Conservation (phyloP, 1,284 basidiomycete species). For the Coniferiporia sulphurascens region DNA sequence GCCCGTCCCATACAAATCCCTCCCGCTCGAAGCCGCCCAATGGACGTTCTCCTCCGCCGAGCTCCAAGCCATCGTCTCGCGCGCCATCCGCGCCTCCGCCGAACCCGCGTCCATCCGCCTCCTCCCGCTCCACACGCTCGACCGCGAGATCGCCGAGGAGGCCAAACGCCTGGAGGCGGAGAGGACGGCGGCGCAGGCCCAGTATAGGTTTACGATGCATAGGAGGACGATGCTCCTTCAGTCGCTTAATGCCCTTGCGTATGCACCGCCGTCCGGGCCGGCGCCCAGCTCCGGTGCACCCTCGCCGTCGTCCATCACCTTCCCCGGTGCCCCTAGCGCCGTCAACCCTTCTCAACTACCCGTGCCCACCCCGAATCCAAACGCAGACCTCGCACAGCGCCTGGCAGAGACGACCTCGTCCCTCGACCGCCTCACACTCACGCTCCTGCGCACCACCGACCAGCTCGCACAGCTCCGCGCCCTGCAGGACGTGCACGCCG, state of each 20-base stretch:
- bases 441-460: slow-evolving; percentile 49
- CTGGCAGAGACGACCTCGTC: slow-evolving; percentile 44
- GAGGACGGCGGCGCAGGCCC: slow-evolving; percentile 44
- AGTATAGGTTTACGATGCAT: slow-evolving; percentile 65
- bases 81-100: slow-evolving; percentile 66
- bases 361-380: slow-evolving; percentile 12
- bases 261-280: slow-evolving; percentile 19
- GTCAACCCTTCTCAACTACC: slow-evolving; percentile 2
- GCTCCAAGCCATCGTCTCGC: slow-evolving; percentile 67
- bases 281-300: slow-evolving; percentile 18
- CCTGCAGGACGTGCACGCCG: slow-evolving; percentile 59
- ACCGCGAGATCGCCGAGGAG: slow-evolving; percentile 53
- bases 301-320: too few relatives aligned
- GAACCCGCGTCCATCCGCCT: slow-evolving; percentile 69
- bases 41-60: slow-evolving; percentile 69
- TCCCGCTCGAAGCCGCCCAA: slow-evolving; percentile 67
- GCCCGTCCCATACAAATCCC: slow-evolving; percentile 56
- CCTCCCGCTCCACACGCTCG: slow-evolving; percentile 55
- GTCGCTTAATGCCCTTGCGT: slow-evolving; percentile 45
- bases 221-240: slow-evolving; percentile 68
- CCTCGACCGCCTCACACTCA: slow-evolving; percentile 2
- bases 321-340: too few relatives aligned
- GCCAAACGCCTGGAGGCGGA: slow-evolving; percentile 48
- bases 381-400: slow-evolving; percentile 41
- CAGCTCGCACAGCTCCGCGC: slow-evolving; percentile 59